Conservation (phyloP, 2,329 filamentous ascomycete species). For the Fusarium sp. region DNA sequence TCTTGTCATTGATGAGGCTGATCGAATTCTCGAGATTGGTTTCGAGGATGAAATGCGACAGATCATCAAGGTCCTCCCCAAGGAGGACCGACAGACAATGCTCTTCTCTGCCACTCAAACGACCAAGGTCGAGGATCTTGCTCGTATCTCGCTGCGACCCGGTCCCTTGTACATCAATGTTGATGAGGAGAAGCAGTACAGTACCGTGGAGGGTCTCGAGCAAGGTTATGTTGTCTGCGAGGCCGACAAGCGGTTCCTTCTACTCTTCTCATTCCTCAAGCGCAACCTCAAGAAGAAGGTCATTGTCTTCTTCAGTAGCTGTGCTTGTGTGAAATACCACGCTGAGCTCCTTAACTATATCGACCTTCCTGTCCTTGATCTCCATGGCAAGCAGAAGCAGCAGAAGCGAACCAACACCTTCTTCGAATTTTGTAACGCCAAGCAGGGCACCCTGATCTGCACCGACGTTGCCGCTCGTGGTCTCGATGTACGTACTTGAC, state of each 20-base stretch:
- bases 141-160: constrained; percentile 89
- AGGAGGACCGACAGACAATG: constrained; percentile 91
- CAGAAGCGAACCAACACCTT: constrained; percentile 99
- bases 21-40: constrained; percentile 94
- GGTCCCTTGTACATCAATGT: constrained; percentile 98
- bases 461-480: constrained; percentile 97
- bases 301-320: constrained; percentile 95
- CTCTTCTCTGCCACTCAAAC: constrained; percentile 99
- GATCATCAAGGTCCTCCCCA: constrained; percentile 93
- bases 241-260: constrained; percentile 90
- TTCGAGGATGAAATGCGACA: constrained; percentile 99
- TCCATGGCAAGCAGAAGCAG: constrained; percentile 97
- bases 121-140: constrained; percentile 97
- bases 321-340: constrained; percentile 95
- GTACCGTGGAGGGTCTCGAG: constrained; percentile 92
- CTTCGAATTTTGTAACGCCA: constrained; percentile 87
- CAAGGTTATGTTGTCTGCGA: constrained; percentile 97
- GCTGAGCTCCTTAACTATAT: constrained; percentile 97
- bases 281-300: constrained; percentile 93
- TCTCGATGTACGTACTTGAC: constrained; percentile 73
- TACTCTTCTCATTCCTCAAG: constrained; percentile 95
- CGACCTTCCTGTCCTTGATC: constrained; percentile 86
- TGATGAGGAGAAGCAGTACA: constrained; percentile 87
- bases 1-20: constrained; percentile 95
- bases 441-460: constrained; percentile 89